Conservation (phyloP, 441 rosid genomes). For the Macaranga tanarius region DNA sequence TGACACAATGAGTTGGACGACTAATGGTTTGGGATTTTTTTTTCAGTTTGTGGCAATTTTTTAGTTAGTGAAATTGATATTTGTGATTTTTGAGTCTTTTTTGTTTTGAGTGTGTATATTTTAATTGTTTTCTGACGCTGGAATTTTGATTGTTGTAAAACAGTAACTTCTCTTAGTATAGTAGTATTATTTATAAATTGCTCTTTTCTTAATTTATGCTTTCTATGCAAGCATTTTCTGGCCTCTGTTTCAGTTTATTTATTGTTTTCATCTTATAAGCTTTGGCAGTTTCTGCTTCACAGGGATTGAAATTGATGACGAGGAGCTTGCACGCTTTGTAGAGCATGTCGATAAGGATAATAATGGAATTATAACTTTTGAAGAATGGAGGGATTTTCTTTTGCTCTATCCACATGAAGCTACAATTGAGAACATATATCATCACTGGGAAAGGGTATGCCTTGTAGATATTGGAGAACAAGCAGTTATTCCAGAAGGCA, state of each 20-base stretch:
- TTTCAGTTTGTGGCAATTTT: no score
- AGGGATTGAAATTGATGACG: slow-evolving; percentile 95
- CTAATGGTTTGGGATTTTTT: background rate
- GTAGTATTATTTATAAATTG: background rate
- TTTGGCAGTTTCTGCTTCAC: slow-evolving; percentile 56
- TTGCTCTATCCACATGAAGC: slow-evolving; percentile 92
- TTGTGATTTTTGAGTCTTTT: no score
- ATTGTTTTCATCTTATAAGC: slow-evolving; percentile 62
- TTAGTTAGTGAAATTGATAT: no score
- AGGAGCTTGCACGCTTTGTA: slow-evolving; percentile 88
- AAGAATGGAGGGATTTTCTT: slow-evolving; percentile 98
- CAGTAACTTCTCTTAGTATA: background rate
- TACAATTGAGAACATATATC: slow-evolving; percentile 84
- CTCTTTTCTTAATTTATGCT: no score
- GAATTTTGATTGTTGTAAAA: background rate
- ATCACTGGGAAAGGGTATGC: slow-evolving; percentile 87
- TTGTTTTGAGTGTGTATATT: background rate
- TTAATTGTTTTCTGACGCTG: background rate
- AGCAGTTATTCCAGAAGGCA: slow-evolving; percentile 92
- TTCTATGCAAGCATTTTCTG: background rate
- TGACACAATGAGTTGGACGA: background rate
- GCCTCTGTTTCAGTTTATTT: background rate
- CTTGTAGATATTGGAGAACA: slow-evolving; percentile 96
- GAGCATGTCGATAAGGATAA: slow-evolving; percentile 98
- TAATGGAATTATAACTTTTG: slow-evolving; percentile 89